phyloP scores from a whole-genome alignment of 257 asterid genomes.

The Datura wrightii region DNA sequence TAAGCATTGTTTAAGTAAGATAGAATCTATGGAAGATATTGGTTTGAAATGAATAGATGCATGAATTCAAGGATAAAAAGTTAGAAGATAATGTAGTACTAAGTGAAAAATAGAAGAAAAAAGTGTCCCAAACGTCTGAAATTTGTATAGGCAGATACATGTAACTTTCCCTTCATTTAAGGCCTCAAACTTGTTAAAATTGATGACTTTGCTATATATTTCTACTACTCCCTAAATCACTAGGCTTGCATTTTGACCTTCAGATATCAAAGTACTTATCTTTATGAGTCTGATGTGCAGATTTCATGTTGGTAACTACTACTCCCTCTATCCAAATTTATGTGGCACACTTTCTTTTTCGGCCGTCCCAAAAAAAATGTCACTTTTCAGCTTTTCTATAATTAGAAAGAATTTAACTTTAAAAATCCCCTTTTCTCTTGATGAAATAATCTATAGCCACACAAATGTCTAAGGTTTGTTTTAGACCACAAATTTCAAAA shows the following conservation, averaged over 20 bases:
- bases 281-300: not conserved
- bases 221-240: not conserved
- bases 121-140: not conserved
- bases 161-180: not conserved
- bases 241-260: conserved; percentile 1
- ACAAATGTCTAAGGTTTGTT: too few species aligned
- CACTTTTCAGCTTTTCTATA: too few species aligned
- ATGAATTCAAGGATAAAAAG: conserved; percentile 5
- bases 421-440: too few species aligned
- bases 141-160: not conserved
- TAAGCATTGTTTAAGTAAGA: not conserved
- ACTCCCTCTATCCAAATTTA: too few species aligned
- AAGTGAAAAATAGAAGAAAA: not conserved
- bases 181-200: not conserved
- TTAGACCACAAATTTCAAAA: too few species aligned
- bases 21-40: not conserved
- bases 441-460: too few species aligned
- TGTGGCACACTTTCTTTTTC: too few species aligned
- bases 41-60: not conserved
- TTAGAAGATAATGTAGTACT: not conserved
- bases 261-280: not conserved
- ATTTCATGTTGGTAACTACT: not conserved
- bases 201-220: not conserved
- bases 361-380: too few species aligned
- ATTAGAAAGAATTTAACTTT: too few species aligned